Evolutionary conservation across 495 filamentous ascomycete genomes (phyloP).

Genomic region (Xylaria castorea): DNA sequence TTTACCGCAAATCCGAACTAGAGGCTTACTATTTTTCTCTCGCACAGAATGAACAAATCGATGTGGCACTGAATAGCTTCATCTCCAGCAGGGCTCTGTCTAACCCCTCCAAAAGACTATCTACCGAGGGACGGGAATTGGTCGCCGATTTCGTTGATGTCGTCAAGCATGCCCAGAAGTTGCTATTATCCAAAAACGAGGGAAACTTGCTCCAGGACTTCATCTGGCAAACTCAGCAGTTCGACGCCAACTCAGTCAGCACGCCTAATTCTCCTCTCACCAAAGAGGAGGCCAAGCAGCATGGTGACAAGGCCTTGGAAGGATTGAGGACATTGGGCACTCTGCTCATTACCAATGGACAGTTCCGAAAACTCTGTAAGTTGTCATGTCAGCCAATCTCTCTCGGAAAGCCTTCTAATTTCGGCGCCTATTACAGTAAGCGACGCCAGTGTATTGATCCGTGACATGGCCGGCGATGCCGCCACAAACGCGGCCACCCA

Average conservation of each 20-base stretch:
- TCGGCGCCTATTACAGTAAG: constrained; percentile 65
- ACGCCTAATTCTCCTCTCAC: constrained; percentile 70
- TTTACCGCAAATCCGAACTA: not conserved
- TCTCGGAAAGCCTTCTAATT: not conserved
- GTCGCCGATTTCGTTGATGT: constrained; percentile 80
- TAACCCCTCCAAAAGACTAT: constrained; percentile 79
- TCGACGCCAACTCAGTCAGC: constrained; percentile 65
- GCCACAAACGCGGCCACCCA: constrained; percentile 80
- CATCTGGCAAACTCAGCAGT: constrained; percentile 87
- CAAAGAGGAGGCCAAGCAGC: constrained; percentile 77
- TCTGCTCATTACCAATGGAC: constrained; percentile 91
- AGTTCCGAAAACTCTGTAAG: constrained; percentile 92
- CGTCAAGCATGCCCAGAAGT: constrained; percentile 83
- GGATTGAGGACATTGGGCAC: constrained; percentile 90
- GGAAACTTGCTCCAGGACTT: constrained; percentile 95
- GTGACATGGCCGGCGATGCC: constrained; percentile 90
- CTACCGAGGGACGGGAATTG: constrained; percentile 77
- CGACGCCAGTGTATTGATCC: constrained; percentile 81
- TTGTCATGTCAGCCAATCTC: constrained; percentile 27
- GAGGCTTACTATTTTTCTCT: constrained; percentile 39
- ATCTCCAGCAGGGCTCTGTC: constrained; percentile 69
- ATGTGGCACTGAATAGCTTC: constrained; percentile 88
- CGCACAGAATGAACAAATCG: constrained; percentile 85
- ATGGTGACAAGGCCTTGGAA: constrained; percentile 79
- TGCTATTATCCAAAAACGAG: constrained; percentile 94